Evolutionary conservation across 2,329 filamentous ascomycete species (phyloP), one percentile per base, ranked within the genome.

Genomic region (Ophiostoma fasciatum): DNA sequence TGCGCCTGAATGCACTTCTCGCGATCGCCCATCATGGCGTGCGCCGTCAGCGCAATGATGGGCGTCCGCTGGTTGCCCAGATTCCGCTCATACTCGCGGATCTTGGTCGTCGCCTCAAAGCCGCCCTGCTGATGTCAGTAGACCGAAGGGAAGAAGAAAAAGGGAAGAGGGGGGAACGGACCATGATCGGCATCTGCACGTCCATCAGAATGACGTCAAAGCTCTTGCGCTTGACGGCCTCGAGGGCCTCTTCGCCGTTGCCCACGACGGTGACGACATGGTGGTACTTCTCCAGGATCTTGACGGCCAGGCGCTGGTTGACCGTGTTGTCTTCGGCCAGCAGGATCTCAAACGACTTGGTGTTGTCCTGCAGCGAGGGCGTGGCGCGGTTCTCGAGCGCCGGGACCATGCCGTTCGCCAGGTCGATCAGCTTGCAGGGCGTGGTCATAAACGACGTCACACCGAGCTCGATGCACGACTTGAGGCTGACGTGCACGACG

Each of bases 391-490:
- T 92, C 59, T 96, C 90, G 18, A 98, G 66, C 4, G 90, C 90
- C 7, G 90, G 90, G 14, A 96, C 82, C 71, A 98, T 87, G 46
- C 87, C 88, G 51, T 96, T 96, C 41, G 85, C 87, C 40, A 98
- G 64, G 56, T 98, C 90, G 44, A 94, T 93, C 5, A 88, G 74
- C 50, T 88, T 72, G 59, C 90, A 96, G 8, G 90, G 90, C 13
- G 85, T 94, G 2, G 90, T 96, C 85, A 96, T 94, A 58, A 94
- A 96, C 34, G 87, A 94, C n/a, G 87, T 92, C 47, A 98, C 94
- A 44, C 90, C 88, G 45, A 96, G 70, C 54, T 96, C 90, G 41
- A 96, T 63, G 40, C 88, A 90, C 4, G 84, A 90, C 62, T 94
- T 94, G 48, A 98, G 68, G 55, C 78, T 92, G 46, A 96, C 84